Conservation (phyloP, 2,329 filamentous ascomycete genomes). For the Phaeosphaeriaceae sp. region DNA sequence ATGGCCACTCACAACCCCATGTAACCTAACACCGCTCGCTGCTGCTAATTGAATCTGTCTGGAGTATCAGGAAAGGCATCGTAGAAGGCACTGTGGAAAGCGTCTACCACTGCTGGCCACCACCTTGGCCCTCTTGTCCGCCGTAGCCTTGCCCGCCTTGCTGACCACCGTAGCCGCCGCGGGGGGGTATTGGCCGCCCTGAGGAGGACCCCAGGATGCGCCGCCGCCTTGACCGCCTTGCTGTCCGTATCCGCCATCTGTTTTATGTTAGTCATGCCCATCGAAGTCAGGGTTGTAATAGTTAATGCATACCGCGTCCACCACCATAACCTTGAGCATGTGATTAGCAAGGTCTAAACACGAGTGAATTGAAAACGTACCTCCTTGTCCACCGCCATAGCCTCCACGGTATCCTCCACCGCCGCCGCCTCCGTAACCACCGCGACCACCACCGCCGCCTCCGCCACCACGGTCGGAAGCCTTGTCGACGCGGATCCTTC, state of each 20-base stretch:
- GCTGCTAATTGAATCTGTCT: slow-evolving; percentile 8
- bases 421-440: slow-evolving; percentile 41
- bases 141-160: slow-evolving; percentile 34
- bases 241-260: slow-evolving; percentile 29
- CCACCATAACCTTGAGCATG: slow-evolving; percentile 25
- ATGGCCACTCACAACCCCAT: slow-evolving; percentile 16
- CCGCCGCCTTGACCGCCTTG: slow-evolving; percentile 34
- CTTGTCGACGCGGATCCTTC: slow-evolving; percentile 93
- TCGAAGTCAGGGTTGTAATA: neutral
- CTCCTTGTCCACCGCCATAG: slow-evolving; percentile 35
- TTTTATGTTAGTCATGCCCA: neutral
- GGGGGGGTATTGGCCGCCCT: slow-evolving; percentile 41
- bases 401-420: slow-evolving; percentile 35
- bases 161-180: slow-evolving; percentile 40
- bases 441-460: slow-evolving; percentile 49
- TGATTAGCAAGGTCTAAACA: neutral
- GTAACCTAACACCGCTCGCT: slow-evolving; percentile 12
- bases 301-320: slow-evolving; percentile 37
- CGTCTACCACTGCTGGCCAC: slow-evolving; percentile 46
- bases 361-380: slow-evolving; percentile 8
- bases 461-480: slow-evolving; percentile 77
- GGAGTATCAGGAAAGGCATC: slow-evolving; percentile 17
- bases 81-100: slow-evolving; percentile 8
- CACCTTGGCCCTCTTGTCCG: slow-evolving; percentile 38
- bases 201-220: slow-evolving; percentile 33